Evolutionary conservation across 139 green algal genomes (phyloP).

Genomic region (Chlamydomonas sphaeroides): DNA sequence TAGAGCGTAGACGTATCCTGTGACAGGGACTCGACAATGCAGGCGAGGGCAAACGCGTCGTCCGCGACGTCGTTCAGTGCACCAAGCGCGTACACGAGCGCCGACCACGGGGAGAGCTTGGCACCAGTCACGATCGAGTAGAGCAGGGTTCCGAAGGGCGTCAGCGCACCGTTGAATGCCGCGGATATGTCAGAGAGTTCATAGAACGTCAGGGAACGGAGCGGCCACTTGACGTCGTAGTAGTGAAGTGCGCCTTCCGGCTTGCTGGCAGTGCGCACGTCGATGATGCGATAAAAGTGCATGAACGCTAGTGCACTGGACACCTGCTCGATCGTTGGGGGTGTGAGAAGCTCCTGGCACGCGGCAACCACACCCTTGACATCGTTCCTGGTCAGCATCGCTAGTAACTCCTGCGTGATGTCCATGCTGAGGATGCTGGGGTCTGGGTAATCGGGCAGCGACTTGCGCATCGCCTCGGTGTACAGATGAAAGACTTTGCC

Average conservation of each 20-base stretch:
- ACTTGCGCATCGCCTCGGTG: neutral
- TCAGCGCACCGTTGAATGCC: neutral
- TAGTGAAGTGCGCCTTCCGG: neutral
- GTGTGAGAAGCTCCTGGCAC: neutral
- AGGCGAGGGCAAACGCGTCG: neutral
- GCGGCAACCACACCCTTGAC: neutral
- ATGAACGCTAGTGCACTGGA: neutral
- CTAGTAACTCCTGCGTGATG: conserved; percentile 3
- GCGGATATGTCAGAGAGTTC: too few species aligned
- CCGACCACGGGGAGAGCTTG: neutral
- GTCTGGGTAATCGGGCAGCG: neutral
- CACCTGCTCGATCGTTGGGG: neutral
- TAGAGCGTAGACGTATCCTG: too few species aligned
- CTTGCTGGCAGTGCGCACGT: neutral
- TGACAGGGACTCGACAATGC: neutral
- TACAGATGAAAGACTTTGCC: conserved; percentile 14
- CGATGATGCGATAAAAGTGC: neutral
- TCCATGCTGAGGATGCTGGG: neutral
- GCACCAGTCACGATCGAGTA: neutral
- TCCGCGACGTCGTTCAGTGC: neutral
- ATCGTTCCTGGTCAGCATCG: neutral
- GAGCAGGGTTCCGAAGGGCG: neutral
- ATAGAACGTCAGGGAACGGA: too few species aligned
- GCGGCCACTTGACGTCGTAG: neutral
- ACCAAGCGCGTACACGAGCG: neutral